Evolutionary conservation across 805 yeast genomes (phyloP), one percentile per base, ranked within the genome.

Genomic region (Cyberlindnera sargentensis): DNA sequence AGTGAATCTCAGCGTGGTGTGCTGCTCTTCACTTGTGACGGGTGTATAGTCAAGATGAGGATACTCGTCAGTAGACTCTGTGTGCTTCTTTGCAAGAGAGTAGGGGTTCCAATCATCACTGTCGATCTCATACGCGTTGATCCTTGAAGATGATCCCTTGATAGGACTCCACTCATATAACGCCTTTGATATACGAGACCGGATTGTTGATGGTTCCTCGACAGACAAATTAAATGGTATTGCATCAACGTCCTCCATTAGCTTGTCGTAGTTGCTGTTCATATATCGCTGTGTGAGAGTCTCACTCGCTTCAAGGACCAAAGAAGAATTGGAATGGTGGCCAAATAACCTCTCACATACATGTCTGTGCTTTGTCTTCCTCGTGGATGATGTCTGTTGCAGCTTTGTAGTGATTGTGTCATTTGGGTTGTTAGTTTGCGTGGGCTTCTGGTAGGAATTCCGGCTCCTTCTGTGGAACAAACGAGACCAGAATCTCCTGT

Each of bases 271-370:
- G 30, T 49, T 47, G 31, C 40, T 42, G 27, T 36, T 39, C 56
- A 55, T 48, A 26, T 57, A 58, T 26, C 56, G 40, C 36, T 58
- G 60, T 1, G 62, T 58, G 33, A 58, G 47, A 0, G 62, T 57
- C 39, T 55, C 56, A 7, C 45, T 43, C 0, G 40, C 55, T 3
- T 47, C 51, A 31, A 37, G 26, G 24, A 36, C 39, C 6, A 31
- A 28, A 3, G 26, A 20, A 6, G 24, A 7, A 5, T 26, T 28
- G 9, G 6, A 7, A 9, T 28, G 30, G 9, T 9, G 30, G 9
- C 30, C 9, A 28, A 28, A 28, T 7, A 3, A 33, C 15, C 44
- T 41, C 23, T 43, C 44, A 37, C 44, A 41, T 23, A 47, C n/a
- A 10, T 48, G 10, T 34, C 42, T 34, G 34, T 28, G 25, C 33